Conservation (phyloP, 1,284 basidiomycete species). For the Leccinum huronense region DNA sequence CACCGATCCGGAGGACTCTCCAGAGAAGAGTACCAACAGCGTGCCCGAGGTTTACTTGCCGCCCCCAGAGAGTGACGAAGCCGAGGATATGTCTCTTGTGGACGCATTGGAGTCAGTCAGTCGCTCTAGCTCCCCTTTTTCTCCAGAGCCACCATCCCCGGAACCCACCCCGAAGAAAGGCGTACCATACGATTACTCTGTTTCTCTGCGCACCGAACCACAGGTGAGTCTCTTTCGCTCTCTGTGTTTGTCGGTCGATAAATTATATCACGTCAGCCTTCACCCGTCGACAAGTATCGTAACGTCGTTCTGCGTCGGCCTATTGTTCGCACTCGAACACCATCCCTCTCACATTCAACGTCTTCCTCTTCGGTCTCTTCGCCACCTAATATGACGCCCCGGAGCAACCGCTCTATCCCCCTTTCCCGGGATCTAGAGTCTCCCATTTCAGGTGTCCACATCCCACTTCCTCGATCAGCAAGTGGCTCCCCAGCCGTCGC, state of each 20-base stretch:
- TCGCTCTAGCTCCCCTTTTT: constrained; percentile 49
- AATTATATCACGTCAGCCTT: constrained; percentile 42
- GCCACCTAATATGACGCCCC: constrained; percentile 62
- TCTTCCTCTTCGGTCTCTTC: constrained; percentile 61
- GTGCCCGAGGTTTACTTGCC: constrained; percentile 53
- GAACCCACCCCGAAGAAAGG: constrained; percentile 51
- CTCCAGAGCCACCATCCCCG: constrained; percentile 38
- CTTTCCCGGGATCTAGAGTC: constrained; percentile 43
- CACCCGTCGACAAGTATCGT: constrained; percentile 64
- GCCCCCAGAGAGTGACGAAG: constrained; percentile 42
- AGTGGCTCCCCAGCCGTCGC: constrained; percentile 47
- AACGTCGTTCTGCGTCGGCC: constrained; percentile 61
- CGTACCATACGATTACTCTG: constrained; percentile 54
- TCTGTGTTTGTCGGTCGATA: constrained; percentile 1
- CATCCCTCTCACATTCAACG: constrained; percentile 64
- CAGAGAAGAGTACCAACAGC: constrained; percentile 43
- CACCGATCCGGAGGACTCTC: constrained; percentile 41
- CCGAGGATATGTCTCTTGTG: constrained; percentile 50
- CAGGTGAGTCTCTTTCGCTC: constrained; percentile 45
- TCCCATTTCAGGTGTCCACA: constrained; percentile 45
- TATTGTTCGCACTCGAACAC: constrained; percentile 60
- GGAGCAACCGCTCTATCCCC: constrained; percentile 48
- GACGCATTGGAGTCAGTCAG: constrained; percentile 63
- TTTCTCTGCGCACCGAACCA: constrained; percentile 61
- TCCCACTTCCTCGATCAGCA: constrained; percentile 57